Conservation (phyloP, 169 alveolate genomes). For the Fabrea salina region DNA sequence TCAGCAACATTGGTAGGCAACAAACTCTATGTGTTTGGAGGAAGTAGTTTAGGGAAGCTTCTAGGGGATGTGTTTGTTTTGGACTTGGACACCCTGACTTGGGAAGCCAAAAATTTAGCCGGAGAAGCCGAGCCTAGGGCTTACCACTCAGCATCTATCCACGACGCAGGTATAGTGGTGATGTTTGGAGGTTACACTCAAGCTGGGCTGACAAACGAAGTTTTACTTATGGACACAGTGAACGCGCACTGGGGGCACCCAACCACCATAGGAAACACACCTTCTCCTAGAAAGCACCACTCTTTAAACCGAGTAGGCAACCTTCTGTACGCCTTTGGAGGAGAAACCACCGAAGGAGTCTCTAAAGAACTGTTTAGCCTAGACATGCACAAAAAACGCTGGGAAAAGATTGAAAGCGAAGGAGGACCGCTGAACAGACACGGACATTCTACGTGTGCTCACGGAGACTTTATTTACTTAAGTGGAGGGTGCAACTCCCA, state of each 20-base stretch:
- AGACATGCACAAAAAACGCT: neutral
- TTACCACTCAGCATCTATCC: slow-evolving; percentile 15
- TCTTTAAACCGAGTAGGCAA: neutral
- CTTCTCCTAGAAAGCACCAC: neutral
- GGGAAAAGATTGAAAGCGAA: neutral
- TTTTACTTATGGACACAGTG: slow-evolving; percentile 12
- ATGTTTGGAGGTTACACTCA: slow-evolving; percentile 24
- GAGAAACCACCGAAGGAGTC: slow-evolving; percentile 2
- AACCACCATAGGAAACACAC: neutral
- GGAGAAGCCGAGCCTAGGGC: slow-evolving; percentile 21
- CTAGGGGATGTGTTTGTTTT: neutral
- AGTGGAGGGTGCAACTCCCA: slow-evolving; percentile 16
- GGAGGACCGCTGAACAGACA: slow-evolving; percentile 20
- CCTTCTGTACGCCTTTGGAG: slow-evolving; percentile 25
- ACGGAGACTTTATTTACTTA: neutral
- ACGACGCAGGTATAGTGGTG: neutral
- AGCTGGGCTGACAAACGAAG: neutral
- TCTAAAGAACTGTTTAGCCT: neutral
- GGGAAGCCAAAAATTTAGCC: neutral
- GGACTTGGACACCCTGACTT: neutral
- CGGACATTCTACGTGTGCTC: neutral
- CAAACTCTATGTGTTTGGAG: slow-evolving; percentile 11
- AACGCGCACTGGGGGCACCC: slow-evolving; percentile 36
- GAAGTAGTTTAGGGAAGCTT: neutral
- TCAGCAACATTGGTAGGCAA: neutral